Base-by-base conservation (phyloP, 1,139 yeast genomes). In the Pichia sp. region DNA sequence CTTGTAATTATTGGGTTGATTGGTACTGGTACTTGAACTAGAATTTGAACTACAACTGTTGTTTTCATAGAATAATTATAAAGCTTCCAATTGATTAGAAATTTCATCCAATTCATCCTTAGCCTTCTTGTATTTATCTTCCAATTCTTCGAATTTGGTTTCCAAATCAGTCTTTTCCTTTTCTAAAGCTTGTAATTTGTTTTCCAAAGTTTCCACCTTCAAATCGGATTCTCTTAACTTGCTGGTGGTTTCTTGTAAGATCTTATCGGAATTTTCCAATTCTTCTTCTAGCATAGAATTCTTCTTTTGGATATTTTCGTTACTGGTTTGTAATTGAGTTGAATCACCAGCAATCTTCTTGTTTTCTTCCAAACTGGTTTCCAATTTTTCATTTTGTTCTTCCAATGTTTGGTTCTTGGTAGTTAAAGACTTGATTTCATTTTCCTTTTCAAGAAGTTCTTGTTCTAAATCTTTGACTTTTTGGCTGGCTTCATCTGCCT, bases 121-220 rank as follows among this genome's bases (percentile, higher is more conserved):
- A 57, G 95, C 90, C 56, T 80, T 73, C 60, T 74, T 72, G 77
- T 87, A 81, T 69, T 90, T 83, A 64, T 76, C 81, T 56, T 84
- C 73, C 67, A 92, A 73, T 62, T 87, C 96, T 72, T 92, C 97
- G 64, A 74, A 84, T 72, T 87, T 88, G 73, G 79, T 78, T 73
- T 92, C 98, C 79, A 86, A 77, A 52, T 85, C 87, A 60, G 87
- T 95, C 69, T 86, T 87, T 72, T 92, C 97, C 55, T 82, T 73
- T 72, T 92, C 97, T 62, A 90, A 77, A 32, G 95, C 85, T 48
- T 87, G 77, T 51, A 92, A 95, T 72, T 85, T 87, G 72, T 96
- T 86, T 71, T 90, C 97, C 68, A 88, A 79, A 70, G 87, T 95
- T 71, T 94, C 98, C 54, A 95, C 95, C 73, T 88, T 87, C 71